Evolutionary conservation across 2,329 filamentous ascomycete genomes (phyloP), one percentile per base, ranked within the genome.

Genomic region (Sporothrix variecibatus): DNA sequence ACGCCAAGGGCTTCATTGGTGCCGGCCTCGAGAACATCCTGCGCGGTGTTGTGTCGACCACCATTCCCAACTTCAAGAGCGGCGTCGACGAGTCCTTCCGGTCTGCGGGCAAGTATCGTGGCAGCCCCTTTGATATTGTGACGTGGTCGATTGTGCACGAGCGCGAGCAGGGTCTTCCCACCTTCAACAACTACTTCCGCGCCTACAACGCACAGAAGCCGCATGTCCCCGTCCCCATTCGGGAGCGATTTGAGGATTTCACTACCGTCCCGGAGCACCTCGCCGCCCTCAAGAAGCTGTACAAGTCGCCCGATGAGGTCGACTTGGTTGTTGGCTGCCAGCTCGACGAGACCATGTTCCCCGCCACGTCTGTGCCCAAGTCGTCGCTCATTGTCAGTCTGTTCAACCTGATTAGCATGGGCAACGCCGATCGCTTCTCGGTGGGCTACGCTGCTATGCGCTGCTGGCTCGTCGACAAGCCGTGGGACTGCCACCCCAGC

Each of bases 391-490:
- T 76, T 46, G 72, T 76, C 67, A 75, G 74, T 38, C 73, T 76
- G n/a, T 75, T 76, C 64, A 76, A 75, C 56, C 74, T 76, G n/a
- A 75, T 76, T 34, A 75, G 73, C 62, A 75, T 75, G 74, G 75
- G 75, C 51, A 76, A 74, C 40, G 73, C 75, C 34, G 75, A 76
- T 71, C 74, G 75, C n/a, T 76, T 76, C 71, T 73, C 72, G 23
- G 60, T 76, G 67, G 75, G 75, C 69, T 75, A 73, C 56, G 75
- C 75, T 0, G 71, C 71, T 15, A 76, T 76, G 75, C 74, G 75
- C 38, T 76, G 75, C 74, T 74, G 73, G 70, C 75, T 76, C 62
- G 74, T 76, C 51, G 75, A 76, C 74, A 76, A 76, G 71, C 75
- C 75, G 6, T 76, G 74, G 74, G 74, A 76, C 73, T 76, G 75